Base-by-base conservation (phyloP, 495 filamentous ascomycete species). In the Hypoxylon perforatum region DNA sequence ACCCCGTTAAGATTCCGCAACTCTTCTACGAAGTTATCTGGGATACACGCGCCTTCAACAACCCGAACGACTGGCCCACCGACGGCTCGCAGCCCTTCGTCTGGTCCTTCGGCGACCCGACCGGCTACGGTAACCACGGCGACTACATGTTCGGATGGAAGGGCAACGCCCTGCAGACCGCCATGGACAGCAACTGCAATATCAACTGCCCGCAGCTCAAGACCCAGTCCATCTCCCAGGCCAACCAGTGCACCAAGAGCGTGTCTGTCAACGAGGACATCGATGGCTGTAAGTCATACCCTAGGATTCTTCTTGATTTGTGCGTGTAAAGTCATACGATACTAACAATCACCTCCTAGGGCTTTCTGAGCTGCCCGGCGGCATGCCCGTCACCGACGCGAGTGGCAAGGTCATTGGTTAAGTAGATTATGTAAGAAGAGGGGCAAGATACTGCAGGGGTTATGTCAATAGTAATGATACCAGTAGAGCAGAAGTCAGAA, bases 51-150 rank as follows among this genome's bases (percentile, higher is more conserved):
- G 17, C 42, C 11, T 79, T 78, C 49, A 79, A 77, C 63, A 65
- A 77, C 63, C 74, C 77, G 12, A 74, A 80, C 46, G 66, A 78
- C 51, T 81, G 79, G 78, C 79, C 79, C 22, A 65, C 62, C 30
- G 76, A 78, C 48, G 79, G 78, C 59, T 72, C 62, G 55, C 78
- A 82, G 64, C 80, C 81, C 8, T 82, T 83, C 71, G 76, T 82
- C 9, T 83, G 78, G 78, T 70, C 64, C 11, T 77, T 67, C 52
- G 77, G 77, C 25, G 73, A 82, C 53, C 21, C 53, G 3, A 78
- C 76, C 0, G 78, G 78, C 1, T 78, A 74, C 60, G 74, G 75
- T 0, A 75, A 74, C 44, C 77, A 81, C 65, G 78, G 77, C 4
- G 76, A 81, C 61, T 79, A 80, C 38, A 64, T 80, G 1, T 80